Evolutionary conservation across 306 rosid genomes (phyloP).

Genomic region (apple (Malus domestica)): DNA sequence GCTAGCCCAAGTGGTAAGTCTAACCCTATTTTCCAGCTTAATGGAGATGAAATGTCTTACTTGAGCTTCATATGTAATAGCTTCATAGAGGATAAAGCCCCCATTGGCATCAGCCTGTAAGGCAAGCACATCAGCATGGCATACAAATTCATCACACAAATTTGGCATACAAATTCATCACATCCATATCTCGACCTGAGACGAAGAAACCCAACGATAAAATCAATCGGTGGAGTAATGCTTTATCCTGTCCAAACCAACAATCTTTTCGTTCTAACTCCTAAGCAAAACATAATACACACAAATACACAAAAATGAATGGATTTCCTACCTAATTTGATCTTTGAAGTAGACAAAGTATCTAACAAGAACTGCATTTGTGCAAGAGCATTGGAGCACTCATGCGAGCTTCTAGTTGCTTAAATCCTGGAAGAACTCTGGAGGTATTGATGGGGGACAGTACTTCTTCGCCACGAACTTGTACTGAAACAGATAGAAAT

Average conservation of each 20-base stretch:
- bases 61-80: too few species aligned
- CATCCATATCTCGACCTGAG: too few species aligned
- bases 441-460: conserved; percentile 44
- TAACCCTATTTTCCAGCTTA: too few species aligned
- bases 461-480: conserved; percentile 59
- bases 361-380: neutral
- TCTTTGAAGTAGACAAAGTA: neutral
- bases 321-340: neutral
- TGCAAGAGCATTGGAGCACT: conserved; percentile 1
- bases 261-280: neutral
- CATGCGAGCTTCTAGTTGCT: conserved; percentile 16
- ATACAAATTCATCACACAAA: too few species aligned
- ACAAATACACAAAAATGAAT: neutral
- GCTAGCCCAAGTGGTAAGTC: too few species aligned
- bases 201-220: too few species aligned
- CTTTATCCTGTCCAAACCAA: neutral
- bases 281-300: neutral
- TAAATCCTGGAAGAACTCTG: conserved; percentile 31
- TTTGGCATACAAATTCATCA: too few species aligned
- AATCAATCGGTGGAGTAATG: too few species aligned
- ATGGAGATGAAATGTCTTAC: too few species aligned
- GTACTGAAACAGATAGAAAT: conserved; percentile 32
- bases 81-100: too few species aligned
- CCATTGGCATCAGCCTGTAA: too few species aligned
- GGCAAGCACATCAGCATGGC: too few species aligned